A percentile compares a stretch with the other conserved stretches of the same genome.
Conservation (phyloP, 2,329 filamentous ascomycete genomes). For the Aureobasidium sp. region DNA sequence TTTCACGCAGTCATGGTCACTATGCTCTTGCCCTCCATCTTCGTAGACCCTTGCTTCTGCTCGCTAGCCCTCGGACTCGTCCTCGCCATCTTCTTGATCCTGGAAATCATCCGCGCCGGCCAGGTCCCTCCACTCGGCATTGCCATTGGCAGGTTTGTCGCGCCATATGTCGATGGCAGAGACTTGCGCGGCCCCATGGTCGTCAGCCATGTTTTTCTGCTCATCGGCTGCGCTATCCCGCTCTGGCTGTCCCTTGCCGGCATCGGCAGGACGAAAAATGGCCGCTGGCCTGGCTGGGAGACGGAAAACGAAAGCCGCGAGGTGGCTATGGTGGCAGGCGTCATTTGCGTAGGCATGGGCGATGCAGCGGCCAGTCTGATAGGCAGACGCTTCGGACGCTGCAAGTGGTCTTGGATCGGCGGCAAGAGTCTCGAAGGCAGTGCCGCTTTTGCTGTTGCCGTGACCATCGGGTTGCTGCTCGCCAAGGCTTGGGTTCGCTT, state of each 20-base stretch:
- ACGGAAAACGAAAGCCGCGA: conserved; percentile 53
- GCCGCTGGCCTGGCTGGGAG: conserved; percentile 66
- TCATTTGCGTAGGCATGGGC: conserved; percentile 90
- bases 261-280: conserved; percentile 50
- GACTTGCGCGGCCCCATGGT: conserved; percentile 92
- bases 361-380: conserved; percentile 90
- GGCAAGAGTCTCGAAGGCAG: conserved; percentile 90
- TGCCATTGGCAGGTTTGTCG: conserved; percentile 77
- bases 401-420: conserved; percentile 94
- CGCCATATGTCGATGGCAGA: conserved; percentile 88
- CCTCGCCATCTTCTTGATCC: conserved; percentile 75
- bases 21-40: conserved; percentile 85
- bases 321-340: conserved; percentile 82
- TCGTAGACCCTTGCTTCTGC: conserved; percentile 77
- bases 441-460: conserved; percentile 72
- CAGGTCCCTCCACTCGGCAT: conserved; percentile 86
- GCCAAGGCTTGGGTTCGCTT: conserved; percentile 68
- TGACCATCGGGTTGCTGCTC: conserved; percentile 64
- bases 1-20: conserved; percentile 98
- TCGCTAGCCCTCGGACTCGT: conserved; percentile 72
- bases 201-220: conserved; percentile 89
- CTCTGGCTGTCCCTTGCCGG: conserved; percentile 82
- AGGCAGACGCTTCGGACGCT: conserved; percentile 74
- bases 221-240: conserved; percentile 91
- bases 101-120: conserved; percentile 83